These are phyloP conservation scores for Cladobotryum mycophilum DNA, from an alignment of 2,329 filamentous ascomycete genomes.

Conservation along the genomic window DNA sequence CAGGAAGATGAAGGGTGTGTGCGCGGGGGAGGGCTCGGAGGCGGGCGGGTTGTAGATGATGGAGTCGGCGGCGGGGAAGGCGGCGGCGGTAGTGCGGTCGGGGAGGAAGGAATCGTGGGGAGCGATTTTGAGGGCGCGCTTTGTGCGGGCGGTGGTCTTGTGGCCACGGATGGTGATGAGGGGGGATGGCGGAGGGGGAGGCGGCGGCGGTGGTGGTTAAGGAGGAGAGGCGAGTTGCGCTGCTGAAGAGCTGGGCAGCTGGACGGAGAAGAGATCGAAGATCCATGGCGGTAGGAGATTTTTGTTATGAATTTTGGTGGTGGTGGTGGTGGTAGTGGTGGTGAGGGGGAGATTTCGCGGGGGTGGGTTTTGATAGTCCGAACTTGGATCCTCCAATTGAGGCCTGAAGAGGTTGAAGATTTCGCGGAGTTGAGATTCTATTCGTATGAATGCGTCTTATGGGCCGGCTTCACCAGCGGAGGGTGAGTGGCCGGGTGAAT, in stretches of 20 bases:
- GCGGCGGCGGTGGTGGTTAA: neutral
- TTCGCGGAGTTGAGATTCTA: neutral
- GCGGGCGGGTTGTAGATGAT: constrained; percentile 55
- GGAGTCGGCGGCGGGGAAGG: constrained; percentile 27
- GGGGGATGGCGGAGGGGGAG: constrained; percentile 13
- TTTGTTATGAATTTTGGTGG: neutral
- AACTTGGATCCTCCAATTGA: no score
- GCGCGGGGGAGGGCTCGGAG: constrained; percentile 49
- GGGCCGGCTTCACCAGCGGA: constrained; percentile 9
- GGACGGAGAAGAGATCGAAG: constrained; percentile 30
- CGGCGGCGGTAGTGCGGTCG: constrained; percentile 25
- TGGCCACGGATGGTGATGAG: constrained; percentile 33
- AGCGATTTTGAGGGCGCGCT: constrained; percentile 51
- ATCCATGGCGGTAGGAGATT: constrained; percentile 25
- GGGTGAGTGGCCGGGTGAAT: constrained; percentile 5
- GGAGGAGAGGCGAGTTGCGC: constrained; percentile 15
- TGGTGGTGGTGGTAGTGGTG: neutral
- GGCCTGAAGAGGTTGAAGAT: neutral
- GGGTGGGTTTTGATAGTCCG: neutral
- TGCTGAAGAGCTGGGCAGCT: constrained; percentile 26
- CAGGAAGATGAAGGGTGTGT: constrained; percentile 63
- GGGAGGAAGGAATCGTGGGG: constrained; percentile 56
- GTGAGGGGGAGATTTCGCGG: neutral
- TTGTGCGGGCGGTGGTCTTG: constrained; percentile 49
- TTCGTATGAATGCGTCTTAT: neutral